Evolutionary conservation across 2,329 filamentous ascomycete species (phyloP).

Genomic region (Xylaria multiplex): DNA sequence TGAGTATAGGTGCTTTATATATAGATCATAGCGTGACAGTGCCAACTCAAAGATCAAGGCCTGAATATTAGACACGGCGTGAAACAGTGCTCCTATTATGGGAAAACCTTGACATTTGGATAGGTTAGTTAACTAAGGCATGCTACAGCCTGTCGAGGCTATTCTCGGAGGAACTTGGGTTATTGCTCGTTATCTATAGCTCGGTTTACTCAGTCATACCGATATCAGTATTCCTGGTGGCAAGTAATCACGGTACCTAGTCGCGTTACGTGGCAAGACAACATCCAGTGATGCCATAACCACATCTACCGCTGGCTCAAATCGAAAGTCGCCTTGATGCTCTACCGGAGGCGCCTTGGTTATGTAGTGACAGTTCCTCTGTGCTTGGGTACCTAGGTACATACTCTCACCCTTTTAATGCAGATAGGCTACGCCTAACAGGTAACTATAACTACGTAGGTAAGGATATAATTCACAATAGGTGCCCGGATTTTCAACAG

Average conservation of each 20-base stretch:
- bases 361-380: not conserved
- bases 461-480: slow-evolving; percentile 12
- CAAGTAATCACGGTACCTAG: not conserved
- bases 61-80: too few species aligned
- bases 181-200: too few species aligned
- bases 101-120: not conserved
- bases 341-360: not conserved
- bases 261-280: not conserved
- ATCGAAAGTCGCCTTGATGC: not conserved
- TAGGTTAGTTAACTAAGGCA: not conserved
- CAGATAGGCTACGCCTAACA: not conserved
- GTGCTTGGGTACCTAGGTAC: not conserved
- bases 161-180: too few species aligned
- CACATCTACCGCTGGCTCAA: not conserved
- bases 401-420: not conserved
- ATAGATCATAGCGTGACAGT: not conserved
- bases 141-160: not conserved
- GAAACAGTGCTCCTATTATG: too few species aligned
- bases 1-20: too few species aligned
- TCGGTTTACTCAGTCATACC: too few species aligned
- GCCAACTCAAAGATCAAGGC: not conserved
- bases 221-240: not conserved
- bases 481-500: not conserved
- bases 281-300: not conserved
- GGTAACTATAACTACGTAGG: not conserved